Conservation (phyloP, 305 asterid genomes). For the Fraxinus xanthoxyloides region DNA sequence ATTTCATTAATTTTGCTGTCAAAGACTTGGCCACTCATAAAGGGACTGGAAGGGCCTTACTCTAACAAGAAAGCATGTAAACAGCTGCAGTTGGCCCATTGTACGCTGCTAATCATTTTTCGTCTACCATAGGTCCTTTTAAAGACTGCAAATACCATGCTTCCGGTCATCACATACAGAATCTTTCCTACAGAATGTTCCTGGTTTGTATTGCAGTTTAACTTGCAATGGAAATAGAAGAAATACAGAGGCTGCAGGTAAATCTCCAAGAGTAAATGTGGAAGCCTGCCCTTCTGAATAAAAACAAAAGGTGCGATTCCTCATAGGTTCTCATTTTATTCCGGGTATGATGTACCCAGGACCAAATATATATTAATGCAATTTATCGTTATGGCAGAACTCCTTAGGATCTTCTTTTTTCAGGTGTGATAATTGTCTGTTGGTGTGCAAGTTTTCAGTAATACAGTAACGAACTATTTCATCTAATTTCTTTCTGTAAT, state of each 20-base stretch:
- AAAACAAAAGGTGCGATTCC: slow-evolving; percentile 1
- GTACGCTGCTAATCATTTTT: neutral
- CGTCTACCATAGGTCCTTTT: neutral
- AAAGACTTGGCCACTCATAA: neutral
- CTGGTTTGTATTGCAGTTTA: neutral
- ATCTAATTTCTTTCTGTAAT: slow-evolving; percentile 1
- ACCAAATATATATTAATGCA: neutral
- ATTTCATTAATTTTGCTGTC: neutral
- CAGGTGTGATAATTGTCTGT: slow-evolving; percentile 9
- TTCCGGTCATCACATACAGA: neutral
- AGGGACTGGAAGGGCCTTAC: neutral
- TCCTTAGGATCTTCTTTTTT: neutral
- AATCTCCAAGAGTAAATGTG: neutral
- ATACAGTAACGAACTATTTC: neutral
- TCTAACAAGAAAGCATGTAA: neutral
- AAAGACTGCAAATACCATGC: neutral
- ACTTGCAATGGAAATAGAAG: neutral
- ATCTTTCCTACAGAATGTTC: neutral
- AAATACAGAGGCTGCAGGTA: neutral
- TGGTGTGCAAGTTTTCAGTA: neutral
- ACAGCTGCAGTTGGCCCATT: neutral
- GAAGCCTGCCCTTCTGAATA: neutral
- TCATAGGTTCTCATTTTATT: slow-evolving; percentile 15
- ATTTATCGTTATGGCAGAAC: neutral
- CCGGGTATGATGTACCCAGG: neutral